These are phyloP conservation scores for Penicillium bovifimosum DNA, from an alignment of 495 filamentous ascomycete genomes.

Conservation along the genomic window DNA sequence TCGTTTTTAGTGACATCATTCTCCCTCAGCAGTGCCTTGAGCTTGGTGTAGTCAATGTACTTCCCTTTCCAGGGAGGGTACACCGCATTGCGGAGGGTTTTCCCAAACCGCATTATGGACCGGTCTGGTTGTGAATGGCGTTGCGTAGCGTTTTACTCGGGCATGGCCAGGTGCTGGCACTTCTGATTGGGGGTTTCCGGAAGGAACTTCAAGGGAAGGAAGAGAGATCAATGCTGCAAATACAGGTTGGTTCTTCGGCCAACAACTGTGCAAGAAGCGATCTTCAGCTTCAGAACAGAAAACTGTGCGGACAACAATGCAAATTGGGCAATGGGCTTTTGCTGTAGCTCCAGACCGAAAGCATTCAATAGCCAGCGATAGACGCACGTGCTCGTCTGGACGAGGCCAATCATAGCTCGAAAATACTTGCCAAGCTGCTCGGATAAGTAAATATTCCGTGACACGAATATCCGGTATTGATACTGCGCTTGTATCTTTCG, in stretches of 20 bases:
- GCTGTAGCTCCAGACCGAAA: constrained; percentile 2
- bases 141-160: constrained; percentile 3
- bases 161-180: neutral
- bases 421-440: neutral
- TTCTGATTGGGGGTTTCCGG: neutral
- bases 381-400: constrained; percentile 9
- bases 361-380: constrained; percentile 4
- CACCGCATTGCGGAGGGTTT: constrained; percentile 69
- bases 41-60: constrained; percentile 92
- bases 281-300: neutral
- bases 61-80: constrained; percentile 87
- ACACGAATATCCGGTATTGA: neutral
- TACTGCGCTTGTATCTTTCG: neutral
- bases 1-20: constrained; percentile 33
- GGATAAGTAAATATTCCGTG: neutral
- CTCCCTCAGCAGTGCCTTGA: constrained; percentile 84
- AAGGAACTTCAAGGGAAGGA: no score
- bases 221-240: neutral
- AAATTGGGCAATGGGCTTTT: constrained; percentile 1
- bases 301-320: neutral
- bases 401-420: neutral
- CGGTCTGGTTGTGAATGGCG: constrained; percentile 1
- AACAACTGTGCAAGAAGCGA: neutral
- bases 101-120: constrained; percentile 84
- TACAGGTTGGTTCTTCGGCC: neutral